phyloP scores from a whole-genome alignment of 1,139 yeast genomes.

The Lodderomyces oxycetoniae region DNA sequence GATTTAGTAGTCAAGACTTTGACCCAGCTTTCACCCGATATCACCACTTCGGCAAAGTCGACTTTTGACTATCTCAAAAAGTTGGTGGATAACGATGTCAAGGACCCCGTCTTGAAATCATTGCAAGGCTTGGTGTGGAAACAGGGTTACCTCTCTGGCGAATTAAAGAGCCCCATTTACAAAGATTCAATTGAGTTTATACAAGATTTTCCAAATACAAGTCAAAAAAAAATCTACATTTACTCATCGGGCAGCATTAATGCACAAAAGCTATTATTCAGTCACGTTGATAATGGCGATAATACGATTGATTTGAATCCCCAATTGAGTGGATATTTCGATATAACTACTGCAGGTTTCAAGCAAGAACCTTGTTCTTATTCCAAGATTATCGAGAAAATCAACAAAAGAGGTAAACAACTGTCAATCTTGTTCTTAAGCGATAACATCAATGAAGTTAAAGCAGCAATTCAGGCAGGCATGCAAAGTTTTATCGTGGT shows the following conservation, averaged over 20 bases:
- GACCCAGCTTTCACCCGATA: slow-evolving; percentile 40
- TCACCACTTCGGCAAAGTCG: slow-evolving; percentile 19
- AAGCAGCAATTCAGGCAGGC: slow-evolving; percentile 70
- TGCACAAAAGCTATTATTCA: slow-evolving; percentile 77
- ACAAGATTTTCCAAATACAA: slow-evolving; percentile 23
- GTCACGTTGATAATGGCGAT: slow-evolving; percentile 44
- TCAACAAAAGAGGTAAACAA: slow-evolving; percentile 27
- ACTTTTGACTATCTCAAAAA: slow-evolving; percentile 45
- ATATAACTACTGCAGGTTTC: slow-evolving; percentile 78
- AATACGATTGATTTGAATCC: slow-evolving; percentile 47
- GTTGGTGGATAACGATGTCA: slow-evolving; percentile 64
- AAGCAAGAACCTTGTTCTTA: slow-evolving; percentile 62
- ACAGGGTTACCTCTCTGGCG: slow-evolving; percentile 69
- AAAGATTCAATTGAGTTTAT: slow-evolving; percentile 65
- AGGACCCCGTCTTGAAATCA: slow-evolving; percentile 71
- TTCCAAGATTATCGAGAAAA: slow-evolving; percentile 45
- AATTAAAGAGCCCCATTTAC: slow-evolving; percentile 72
- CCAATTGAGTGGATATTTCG: slow-evolving; percentile 65
- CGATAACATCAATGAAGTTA: slow-evolving; percentile 64
- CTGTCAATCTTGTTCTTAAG: slow-evolving; percentile 59
- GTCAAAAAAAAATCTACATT: slow-evolving; percentile 46
- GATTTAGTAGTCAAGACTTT: slow-evolving; percentile 29
- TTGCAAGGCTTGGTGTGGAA: slow-evolving; percentile 86
- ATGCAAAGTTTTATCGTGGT: slow-evolving; percentile 54
- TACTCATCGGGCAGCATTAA: slow-evolving; percentile 90